These are phyloP conservation scores for Flaveria ramosissima DNA, from an alignment of 129 eudicot species.

Conservation along the genomic window DNA sequence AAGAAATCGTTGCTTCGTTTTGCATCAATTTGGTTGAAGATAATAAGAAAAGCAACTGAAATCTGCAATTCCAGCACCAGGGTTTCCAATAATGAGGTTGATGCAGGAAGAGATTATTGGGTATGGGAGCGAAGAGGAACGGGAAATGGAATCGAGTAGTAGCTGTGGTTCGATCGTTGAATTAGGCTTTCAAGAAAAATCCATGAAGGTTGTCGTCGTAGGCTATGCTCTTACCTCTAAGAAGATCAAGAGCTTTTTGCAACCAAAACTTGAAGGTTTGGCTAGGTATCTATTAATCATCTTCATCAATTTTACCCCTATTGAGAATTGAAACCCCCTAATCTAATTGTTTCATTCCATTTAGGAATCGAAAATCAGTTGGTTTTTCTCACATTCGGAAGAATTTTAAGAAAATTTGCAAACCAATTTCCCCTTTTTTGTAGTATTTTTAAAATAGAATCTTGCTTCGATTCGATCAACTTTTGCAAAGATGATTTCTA, in stretches of 20 bases:
- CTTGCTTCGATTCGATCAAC: constrained; percentile 3
- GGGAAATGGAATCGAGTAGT: constrained; percentile 40
- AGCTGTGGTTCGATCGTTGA: constrained; percentile 34
- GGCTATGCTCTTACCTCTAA: constrained; percentile 96
- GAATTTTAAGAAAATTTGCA: too few species aligned
- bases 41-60: not conserved
- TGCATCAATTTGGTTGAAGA: constrained; percentile 8
- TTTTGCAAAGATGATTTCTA: not conserved
- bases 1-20: not conserved
- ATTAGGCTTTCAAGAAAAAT: constrained; percentile 49
- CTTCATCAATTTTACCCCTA: too few species aligned
- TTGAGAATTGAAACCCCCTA: too few species aligned
- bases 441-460: too few species aligned
- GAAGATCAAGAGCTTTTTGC: constrained; percentile 88
- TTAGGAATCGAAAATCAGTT: not conserved
- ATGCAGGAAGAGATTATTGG: constrained; percentile 53
- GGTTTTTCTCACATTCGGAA: not conserved
- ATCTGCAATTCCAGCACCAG: not conserved
- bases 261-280: constrained; percentile 81
- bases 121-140: constrained; percentile 39
- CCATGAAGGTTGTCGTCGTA: constrained; percentile 68
- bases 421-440: too few species aligned
- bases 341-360: not conserved
- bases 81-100: constrained; percentile 47
- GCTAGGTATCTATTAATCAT: constrained; percentile 64